Evolutionary conservation across 2,329 filamentous ascomycete species (phyloP).

Genomic region (Zymoseptoria crescenta): DNA sequence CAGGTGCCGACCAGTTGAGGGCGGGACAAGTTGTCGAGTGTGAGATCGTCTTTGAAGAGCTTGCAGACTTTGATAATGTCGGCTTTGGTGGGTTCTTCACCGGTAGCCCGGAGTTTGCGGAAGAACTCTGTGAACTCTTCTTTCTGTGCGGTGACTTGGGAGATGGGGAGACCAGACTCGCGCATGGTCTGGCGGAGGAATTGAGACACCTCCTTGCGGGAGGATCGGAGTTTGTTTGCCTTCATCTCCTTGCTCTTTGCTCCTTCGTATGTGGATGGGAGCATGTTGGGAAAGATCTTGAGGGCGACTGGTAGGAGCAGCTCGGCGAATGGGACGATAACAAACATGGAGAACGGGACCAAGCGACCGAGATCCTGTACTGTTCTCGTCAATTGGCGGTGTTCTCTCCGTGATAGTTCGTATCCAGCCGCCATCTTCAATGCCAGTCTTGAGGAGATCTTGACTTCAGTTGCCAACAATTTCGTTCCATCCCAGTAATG

Average conservation of each 20-base stretch:
- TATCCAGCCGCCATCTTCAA: slow-evolving; percentile 98
- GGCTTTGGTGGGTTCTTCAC: slow-evolving; percentile 75
- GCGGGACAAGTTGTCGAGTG: slow-evolving; percentile 89
- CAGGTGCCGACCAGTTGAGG: slow-evolving; percentile 97
- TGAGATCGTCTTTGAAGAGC: slow-evolving; percentile 96
- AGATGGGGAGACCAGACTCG: slow-evolving; percentile 88
- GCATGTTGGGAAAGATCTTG: slow-evolving; percentile 91
- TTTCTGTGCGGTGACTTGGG: slow-evolving; percentile 72
- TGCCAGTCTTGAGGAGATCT: slow-evolving; percentile 82
- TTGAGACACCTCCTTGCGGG: slow-evolving; percentile 83
- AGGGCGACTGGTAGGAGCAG: slow-evolving; percentile 83
- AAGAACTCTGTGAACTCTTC: slow-evolving; percentile 97
- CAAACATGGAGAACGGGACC: slow-evolving; percentile 92
- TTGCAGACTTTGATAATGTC: slow-evolving; percentile 99
- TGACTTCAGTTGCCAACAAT: slow-evolving; percentile 82
- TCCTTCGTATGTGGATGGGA: slow-evolving; percentile 93
- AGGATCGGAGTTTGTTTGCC: slow-evolving; percentile 69
- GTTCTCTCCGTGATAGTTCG: slow-evolving; percentile 87
- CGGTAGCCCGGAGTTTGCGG: slow-evolving; percentile 85
- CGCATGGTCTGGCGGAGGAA: slow-evolving; percentile 84
- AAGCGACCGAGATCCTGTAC: slow-evolving; percentile 88
- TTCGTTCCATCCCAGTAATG: slow-evolving; percentile 99
- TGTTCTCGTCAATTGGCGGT: slow-evolving; percentile 84
- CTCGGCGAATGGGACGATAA: slow-evolving; percentile 95
- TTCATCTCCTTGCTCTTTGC: slow-evolving; percentile 87